Evolutionary conservation across 2,329 filamentous ascomycete species (phyloP).

Genomic region (Scedosporium apiospermum): DNA sequence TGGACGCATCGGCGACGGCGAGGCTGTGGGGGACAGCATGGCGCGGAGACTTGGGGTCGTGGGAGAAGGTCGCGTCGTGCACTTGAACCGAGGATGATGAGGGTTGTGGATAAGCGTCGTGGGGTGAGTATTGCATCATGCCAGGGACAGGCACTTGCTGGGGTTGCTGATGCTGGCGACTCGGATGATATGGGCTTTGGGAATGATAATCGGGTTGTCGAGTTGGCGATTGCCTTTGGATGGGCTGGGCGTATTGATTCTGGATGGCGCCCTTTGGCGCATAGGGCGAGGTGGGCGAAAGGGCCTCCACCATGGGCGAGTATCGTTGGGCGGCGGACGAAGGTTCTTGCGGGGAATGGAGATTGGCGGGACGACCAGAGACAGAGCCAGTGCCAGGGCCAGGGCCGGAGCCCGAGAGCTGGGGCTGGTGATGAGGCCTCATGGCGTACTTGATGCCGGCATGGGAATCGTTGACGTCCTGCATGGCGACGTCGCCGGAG

Average conservation of each 20-base stretch:
- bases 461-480: constrained; percentile 75
- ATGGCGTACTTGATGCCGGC: constrained; percentile 78
- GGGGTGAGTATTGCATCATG: constrained; percentile 21
- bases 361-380: constrained; percentile 44
- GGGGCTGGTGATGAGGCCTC: constrained; percentile 67
- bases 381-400: too few relatives aligned
- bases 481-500: constrained; percentile 75
- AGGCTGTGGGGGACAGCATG: constrained; percentile 35
- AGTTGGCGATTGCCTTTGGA: constrained; percentile 68
- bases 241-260: constrained; percentile 1
- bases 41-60: constrained; percentile 48
- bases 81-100: constrained; percentile 25
- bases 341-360: constrained; percentile 61
- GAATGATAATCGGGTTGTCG: constrained; percentile 50
- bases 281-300: constrained; percentile 75
- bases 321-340: constrained; percentile 84
- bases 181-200: constrained; percentile 48
- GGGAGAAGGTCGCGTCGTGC: constrained; percentile 55
- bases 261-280: constrained; percentile 35
- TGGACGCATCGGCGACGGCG: constrained; percentile 24
- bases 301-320: constrained; percentile 93
- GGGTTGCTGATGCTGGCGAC: constrained; percentile 25
- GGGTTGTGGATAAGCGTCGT: constrained; percentile 60
- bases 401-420: constrained; percentile 39
- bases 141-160: constrained; percentile 7